phyloP scores from a whole-genome alignment of 768 basidiomycete genomes.

The Agaricus sinodeliciosus region DNA sequence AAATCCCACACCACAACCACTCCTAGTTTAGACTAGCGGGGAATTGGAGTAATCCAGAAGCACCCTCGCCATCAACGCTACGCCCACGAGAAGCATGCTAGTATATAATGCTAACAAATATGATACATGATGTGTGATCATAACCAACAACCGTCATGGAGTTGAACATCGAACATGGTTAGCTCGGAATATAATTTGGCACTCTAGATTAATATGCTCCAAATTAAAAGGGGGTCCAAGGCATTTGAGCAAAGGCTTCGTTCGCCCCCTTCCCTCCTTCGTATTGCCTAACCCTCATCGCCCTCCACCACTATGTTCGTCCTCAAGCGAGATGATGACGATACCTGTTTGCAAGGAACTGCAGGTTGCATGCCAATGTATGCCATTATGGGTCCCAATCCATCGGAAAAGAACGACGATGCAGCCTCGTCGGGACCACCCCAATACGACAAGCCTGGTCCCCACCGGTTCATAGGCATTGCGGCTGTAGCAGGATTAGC shows the following conservation, averaged over 20 bases:
- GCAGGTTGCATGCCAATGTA: conserved; percentile 16
- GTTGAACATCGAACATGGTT: conserved; percentile 19
- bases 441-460: conserved; percentile 21
- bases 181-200: conserved; percentile 16
- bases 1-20: conserved; percentile 17
- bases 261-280: conserved; percentile 3
- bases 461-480: conserved; percentile 40
- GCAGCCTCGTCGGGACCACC: conserved; percentile 12
- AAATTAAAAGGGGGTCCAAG: conserved; percentile 2
- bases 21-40: conserved; percentile 15
- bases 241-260: conserved; percentile 7
- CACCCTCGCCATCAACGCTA: conserved; percentile 15
- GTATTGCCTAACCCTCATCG: neutral
- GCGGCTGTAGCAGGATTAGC: conserved; percentile 30
- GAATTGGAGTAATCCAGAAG: conserved; percentile 14
- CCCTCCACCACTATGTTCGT: conserved; percentile 23
- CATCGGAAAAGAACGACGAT: conserved; percentile 17
- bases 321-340: conserved; percentile 16
- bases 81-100: conserved; percentile 26
- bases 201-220: conserved; percentile 11
- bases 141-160: conserved; percentile 23
- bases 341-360: conserved; percentile 18
- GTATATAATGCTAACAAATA: conserved; percentile 2
- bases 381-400: conserved; percentile 19
- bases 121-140: conserved; percentile 18